phyloP scores from a whole-genome alignment of 2,329 filamentous ascomycete genomes.

The Ceratocystis papillata region DNA sequence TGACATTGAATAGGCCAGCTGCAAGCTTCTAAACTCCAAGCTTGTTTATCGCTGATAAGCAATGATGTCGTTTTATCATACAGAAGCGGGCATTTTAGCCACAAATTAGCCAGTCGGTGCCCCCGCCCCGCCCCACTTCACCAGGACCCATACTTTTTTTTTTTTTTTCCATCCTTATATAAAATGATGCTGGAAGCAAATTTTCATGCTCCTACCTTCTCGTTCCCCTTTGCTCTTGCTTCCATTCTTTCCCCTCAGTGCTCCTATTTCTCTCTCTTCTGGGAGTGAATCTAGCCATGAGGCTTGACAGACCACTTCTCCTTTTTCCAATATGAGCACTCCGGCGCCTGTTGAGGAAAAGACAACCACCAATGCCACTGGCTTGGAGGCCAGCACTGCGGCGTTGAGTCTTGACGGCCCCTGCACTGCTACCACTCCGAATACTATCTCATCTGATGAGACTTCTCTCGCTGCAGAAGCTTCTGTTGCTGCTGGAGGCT shows the following conservation, averaged over 20 bases:
- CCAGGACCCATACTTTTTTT: not conserved
- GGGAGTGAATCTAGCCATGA: slow-evolving; percentile 20
- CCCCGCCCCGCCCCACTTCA: slow-evolving; percentile 18
- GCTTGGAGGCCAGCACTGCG: slow-evolving; percentile 15
- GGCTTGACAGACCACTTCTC: slow-evolving; percentile 16
- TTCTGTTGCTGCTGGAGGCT: slow-evolving; percentile 4
- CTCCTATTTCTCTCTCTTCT: slow-evolving; percentile 13
- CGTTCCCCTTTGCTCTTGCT: slow-evolving; percentile 18
- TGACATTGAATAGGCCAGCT: slow-evolving; percentile 10
- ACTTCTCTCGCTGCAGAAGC: slow-evolving; percentile 1
- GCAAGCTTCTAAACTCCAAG: not conserved
- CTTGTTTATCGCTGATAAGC: slow-evolving; percentile 16
- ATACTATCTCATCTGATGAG: not conserved
- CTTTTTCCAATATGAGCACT: slow-evolving; percentile 24
- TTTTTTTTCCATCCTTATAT: not conserved
- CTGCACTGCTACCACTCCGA: not conserved
- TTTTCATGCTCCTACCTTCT: not conserved
- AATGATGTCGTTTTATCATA: slow-evolving; percentile 4
- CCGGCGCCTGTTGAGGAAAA: slow-evolving; percentile 22
- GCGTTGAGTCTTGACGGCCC: slow-evolving; percentile 19
- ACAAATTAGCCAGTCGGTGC: not conserved
- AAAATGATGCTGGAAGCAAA: not conserved
- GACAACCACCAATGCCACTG: slow-evolving; percentile 15
- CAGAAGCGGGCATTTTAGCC: not conserved
- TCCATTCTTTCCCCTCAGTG: slow-evolving; percentile 13